Evolutionary conservation across 177 flowering plant genomes (phyloP).

Genomic region (Vitis hybrid): DNA sequence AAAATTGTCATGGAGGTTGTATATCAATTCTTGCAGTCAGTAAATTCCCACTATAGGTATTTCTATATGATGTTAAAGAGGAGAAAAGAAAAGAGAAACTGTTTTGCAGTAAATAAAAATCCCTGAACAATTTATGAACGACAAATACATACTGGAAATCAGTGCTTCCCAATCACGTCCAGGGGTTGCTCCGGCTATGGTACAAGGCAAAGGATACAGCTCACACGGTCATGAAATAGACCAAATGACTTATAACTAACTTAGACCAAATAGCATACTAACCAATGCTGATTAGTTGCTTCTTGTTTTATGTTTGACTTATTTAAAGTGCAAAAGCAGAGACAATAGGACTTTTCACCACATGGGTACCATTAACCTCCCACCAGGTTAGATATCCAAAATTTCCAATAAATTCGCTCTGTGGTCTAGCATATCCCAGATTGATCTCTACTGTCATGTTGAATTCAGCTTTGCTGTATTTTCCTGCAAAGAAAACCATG

Average conservation of each 20-base stretch:
- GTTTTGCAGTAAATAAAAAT: no score
- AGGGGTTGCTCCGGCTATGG: no score
- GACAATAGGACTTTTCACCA: slow-evolving; percentile 29
- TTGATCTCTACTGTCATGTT: slow-evolving; percentile 19
- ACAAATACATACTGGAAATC: no score
- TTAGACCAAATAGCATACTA: no score
- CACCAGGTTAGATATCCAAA: slow-evolving; percentile 31
- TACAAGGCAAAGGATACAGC: slow-evolving; percentile 5
- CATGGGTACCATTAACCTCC: slow-evolving; percentile 31
- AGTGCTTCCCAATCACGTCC: slow-evolving; percentile 2
- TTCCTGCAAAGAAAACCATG: slow-evolving; percentile 17
- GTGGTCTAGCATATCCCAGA: slow-evolving; percentile 7
- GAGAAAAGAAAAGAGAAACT: slow-evolving; percentile 4
- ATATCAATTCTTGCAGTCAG: no score
- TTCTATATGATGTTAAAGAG: background rate
- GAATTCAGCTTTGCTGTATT: slow-evolving; percentile 27
- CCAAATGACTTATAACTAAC: no score
- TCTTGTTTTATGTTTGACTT: no score
- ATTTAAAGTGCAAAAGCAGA: slow-evolving; percentile 18
- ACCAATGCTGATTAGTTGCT: no score
- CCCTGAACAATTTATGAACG: no score
- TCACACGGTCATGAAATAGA: no score
- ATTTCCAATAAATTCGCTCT: slow-evolving; percentile 23
- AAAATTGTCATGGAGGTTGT: no score
- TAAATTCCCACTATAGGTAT: background rate